Conservation (phyloP, 139 green algal genomes). For the Volvox reticuliferus region DNA sequence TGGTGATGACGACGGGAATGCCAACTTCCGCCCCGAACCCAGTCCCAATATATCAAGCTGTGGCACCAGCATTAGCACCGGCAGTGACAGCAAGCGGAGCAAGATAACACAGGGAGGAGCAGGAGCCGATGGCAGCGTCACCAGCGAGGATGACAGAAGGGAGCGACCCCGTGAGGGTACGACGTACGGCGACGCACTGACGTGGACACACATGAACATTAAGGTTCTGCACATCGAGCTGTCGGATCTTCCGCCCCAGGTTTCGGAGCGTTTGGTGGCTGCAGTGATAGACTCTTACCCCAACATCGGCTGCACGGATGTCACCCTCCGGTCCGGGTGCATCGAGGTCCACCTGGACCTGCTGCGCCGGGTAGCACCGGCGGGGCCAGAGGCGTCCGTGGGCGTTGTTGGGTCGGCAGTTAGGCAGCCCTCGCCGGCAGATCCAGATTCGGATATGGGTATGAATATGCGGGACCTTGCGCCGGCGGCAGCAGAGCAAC, state of each 20-base stretch:
- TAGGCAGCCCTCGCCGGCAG: not conserved
- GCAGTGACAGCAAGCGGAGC: not conserved
- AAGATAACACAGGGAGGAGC: not conserved
- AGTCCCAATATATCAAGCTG: too few species aligned
- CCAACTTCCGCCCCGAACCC: too few species aligned
- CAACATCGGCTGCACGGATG: too few species aligned
- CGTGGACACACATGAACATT: not conserved
- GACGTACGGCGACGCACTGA: not conserved
- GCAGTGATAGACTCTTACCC: not conserved
- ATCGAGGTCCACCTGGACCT: slow-evolving; percentile 29
- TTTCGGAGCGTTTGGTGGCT: not conserved
- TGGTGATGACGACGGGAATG: too few species aligned
- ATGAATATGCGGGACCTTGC: not conserved
- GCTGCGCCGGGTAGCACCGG: not conserved
- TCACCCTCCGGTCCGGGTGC: not conserved
- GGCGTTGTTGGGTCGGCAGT: not conserved
- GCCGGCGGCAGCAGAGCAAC: not conserved
- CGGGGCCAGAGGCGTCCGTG: not conserved
- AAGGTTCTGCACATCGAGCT: slow-evolving; percentile 7
- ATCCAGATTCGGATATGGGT: not conserved
- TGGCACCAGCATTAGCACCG: not conserved
- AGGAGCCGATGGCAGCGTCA: not conserved
- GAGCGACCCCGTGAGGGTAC: too few species aligned
- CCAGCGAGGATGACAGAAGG: not conserved
- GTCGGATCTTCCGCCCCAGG: not conserved